A percentile compares a stretch with the other conserved stretches of the same genome.
These are phyloP conservation scores for Flueggea neowawraea DNA, from an alignment of 441 rosid genomes.

Conservation along the genomic window DNA sequence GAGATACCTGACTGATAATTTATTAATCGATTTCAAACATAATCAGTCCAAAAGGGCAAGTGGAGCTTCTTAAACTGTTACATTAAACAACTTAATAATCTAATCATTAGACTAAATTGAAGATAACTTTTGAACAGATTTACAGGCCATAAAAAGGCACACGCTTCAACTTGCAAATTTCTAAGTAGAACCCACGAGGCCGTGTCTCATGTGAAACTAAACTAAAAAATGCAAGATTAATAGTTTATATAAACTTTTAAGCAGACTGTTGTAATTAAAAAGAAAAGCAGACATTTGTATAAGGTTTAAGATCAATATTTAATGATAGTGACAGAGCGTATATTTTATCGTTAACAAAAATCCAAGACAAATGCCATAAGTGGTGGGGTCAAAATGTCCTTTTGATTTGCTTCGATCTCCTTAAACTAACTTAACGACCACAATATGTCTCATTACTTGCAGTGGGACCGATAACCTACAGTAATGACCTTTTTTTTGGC, in stretches of 20 bases:
- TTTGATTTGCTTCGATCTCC: slow-evolving; percentile 2
- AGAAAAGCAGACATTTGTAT: not conserved
- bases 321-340: not conserved
- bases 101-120: not conserved
- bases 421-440: slow-evolving; percentile 40
- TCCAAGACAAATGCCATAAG: slow-evolving; percentile 1
- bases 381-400: slow-evolving; percentile 14
- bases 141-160: slow-evolving; percentile 11
- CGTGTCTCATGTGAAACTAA: slow-evolving; percentile 24
- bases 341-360: slow-evolving; percentile 3
- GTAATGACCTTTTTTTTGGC: no score
- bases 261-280: not conserved
- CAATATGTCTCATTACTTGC: not conserved
- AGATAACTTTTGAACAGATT: not conserved
- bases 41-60: no score
- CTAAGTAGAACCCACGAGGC: slow-evolving; percentile 16
- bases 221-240: slow-evolving; percentile 9
- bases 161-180: slow-evolving; percentile 25
- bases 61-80: not conserved
- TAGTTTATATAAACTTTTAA: no score
- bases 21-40: slow-evolving; percentile 1
- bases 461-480: slow-evolving; percentile 17
- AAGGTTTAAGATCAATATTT: no score
- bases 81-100: not conserved
- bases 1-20: not conserved